Percentiles rank a stretch among this genome's conserved stretches.
Evolutionary conservation across 345 rosid genomes (phyloP).

Genomic region (Excoecaria cochinchinensis): DNA sequence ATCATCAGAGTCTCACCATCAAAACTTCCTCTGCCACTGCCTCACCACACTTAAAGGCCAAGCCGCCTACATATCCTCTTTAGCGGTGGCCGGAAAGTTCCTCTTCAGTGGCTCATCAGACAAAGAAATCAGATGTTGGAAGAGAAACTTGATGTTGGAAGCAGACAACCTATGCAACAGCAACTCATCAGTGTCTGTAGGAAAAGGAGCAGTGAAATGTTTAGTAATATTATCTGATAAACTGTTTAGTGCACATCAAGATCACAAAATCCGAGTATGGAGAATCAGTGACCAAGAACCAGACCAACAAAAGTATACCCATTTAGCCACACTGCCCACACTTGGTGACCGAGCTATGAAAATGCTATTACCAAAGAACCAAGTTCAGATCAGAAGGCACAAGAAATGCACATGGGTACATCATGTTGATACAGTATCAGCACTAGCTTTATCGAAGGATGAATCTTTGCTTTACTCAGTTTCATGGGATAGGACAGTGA

Average conservation of each 20-base stretch:
- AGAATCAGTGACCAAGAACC: constrained; percentile 46
- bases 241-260: constrained; percentile 92
- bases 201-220: constrained; percentile 78
- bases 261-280: constrained; percentile 94
- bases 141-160: constrained; percentile 30
- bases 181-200: constrained; percentile 35
- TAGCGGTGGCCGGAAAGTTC: constrained; percentile 56
- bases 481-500: constrained; percentile 92
- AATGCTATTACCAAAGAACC: constrained; percentile 59
- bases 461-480: constrained; percentile 74
- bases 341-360: constrained; percentile 65
- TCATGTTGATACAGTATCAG: constrained; percentile 82
- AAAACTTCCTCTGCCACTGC: constrained; percentile 33
- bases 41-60: constrained; percentile 62
- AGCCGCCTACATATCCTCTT: constrained; percentile 62
- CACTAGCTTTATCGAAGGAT: constrained; percentile 67
- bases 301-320: constrained; percentile 44
- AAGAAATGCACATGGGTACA: constrained; percentile 82
- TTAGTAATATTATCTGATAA: constrained; percentile 60
- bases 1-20: constrained; percentile 8
- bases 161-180: constrained; percentile 29
- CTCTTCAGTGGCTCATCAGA: constrained; percentile 70
- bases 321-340: constrained; percentile 81
- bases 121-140: constrained; percentile 65
- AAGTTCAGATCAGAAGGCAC: constrained; percentile 68